Evolutionary conservation across 2,329 filamentous ascomycete species (phyloP).

Genomic region (Diaporthe sp.): DNA sequence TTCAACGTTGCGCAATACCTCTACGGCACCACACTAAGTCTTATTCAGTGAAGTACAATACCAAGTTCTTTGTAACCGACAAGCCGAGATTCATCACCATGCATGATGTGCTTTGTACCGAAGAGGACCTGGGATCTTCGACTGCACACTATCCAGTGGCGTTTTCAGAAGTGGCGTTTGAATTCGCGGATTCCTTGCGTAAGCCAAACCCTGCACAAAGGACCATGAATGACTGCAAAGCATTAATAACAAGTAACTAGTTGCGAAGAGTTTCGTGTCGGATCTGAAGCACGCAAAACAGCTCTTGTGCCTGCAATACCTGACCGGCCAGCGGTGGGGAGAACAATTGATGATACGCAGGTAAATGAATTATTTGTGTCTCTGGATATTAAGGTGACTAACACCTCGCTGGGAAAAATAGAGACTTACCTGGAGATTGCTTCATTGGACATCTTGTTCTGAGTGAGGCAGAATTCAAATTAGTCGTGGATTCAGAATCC

Average conservation of each 20-base stretch:
- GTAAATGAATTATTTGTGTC: background rate
- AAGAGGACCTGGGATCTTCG: background rate
- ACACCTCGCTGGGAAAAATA: background rate
- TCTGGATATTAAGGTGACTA: background rate
- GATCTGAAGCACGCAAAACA: background rate
- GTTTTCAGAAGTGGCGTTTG: background rate
- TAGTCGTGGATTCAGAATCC: background rate
- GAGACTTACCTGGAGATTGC: background rate
- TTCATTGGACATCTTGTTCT: background rate
- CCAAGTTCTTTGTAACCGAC: background rate
- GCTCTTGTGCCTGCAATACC: background rate
- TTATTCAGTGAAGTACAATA: background rate
- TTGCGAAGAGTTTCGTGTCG: background rate
- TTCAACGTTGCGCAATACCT: background rate
- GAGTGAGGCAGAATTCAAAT: background rate
- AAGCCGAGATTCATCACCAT: background rate
- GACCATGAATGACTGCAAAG: too few relatives aligned
- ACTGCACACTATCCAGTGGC: background rate
- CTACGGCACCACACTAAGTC: background rate
- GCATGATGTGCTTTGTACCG: background rate
- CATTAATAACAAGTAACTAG: background rate
- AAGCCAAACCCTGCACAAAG: background rate
- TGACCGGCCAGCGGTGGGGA: background rate
- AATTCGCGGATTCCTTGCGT: background rate
- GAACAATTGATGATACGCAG: background rate